Percentiles rank a stretch among this genome's conserved stretches.
Conservation (phyloP, 1,284 basidiomycete genomes). For the Peniophora sp. region DNA sequence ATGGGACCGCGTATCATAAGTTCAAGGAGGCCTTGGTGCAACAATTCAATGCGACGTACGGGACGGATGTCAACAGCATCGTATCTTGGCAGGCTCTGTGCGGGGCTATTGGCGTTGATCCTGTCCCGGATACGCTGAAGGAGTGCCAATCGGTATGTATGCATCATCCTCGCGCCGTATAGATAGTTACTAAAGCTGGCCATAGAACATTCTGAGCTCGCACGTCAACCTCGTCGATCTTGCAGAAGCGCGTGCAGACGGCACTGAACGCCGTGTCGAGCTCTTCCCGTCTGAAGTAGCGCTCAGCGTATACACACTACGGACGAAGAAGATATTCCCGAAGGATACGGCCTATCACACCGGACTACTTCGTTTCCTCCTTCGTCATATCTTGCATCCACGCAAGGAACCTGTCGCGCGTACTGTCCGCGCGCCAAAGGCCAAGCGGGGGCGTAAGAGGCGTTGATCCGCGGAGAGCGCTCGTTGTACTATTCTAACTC, state of each 20-base stretch:
- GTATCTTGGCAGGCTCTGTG: conserved; percentile 24
- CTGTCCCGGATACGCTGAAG: conserved; percentile 16
- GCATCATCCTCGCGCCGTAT: not conserved
- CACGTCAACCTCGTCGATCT: conserved; percentile 16
- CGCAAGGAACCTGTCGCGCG: too few species aligned
- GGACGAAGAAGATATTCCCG: conserved; percentile 12
- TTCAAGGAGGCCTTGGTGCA: conserved; percentile 20
- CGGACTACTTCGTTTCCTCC: conserved; percentile 8
- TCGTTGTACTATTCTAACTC: too few species aligned
- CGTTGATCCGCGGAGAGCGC: too few species aligned
- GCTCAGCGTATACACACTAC: conserved; percentile 10
- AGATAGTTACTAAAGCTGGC: not conserved
- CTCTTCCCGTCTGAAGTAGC: conserved; percentile 5
- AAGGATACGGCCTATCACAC: conserved; percentile 10
- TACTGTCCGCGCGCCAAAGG: too few species aligned
- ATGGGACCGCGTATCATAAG: conserved; percentile 3
- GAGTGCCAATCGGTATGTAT: conserved; percentile 17
- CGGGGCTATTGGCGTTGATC: conserved; percentile 10
- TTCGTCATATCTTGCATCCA: conserved; percentile 1
- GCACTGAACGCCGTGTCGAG: not conserved
- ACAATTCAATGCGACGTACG: conserved; percentile 25
- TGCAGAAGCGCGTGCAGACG: conserved; percentile 6
- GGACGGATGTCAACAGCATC: conserved; percentile 19
- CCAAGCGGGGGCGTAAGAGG: too few species aligned
- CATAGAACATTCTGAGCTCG: conserved; percentile 11